These are phyloP conservation scores for Litsea cubeba DNA, from an alignment of 164 flowering plant genomes.

Conservation along the genomic window DNA sequence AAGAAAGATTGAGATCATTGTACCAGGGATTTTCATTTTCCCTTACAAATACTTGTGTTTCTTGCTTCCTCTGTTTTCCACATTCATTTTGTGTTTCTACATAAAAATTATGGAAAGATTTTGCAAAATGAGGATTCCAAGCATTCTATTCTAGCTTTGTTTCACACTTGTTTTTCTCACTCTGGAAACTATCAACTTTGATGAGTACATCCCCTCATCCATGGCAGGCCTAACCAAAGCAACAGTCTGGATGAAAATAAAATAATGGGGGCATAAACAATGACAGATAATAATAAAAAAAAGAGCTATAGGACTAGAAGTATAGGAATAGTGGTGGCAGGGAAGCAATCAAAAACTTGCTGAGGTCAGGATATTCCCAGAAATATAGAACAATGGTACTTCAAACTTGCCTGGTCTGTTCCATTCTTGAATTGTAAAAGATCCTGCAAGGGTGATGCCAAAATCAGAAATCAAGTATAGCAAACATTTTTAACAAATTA, in stretches of 20 bases:
- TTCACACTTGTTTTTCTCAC: no score
- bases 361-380: background rate
- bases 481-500: background rate
- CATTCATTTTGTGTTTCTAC: no score
- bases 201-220: background rate
- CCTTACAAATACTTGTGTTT: no score
- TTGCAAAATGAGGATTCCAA: no score
- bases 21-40: no score
- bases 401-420: conserved; percentile 53
- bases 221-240: background rate
- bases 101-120: no score
- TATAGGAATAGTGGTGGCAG: background rate
- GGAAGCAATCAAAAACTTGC: background rate
- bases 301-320: background rate
- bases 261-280: background rate
- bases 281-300: background rate
- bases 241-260: background rate
- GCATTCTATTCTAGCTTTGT: no score
- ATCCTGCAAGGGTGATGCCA: conserved; percentile 52
- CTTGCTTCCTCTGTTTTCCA: no score
- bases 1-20: no score
- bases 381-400: background rate
- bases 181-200: no score
- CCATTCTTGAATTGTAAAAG: conserved; percentile 57
- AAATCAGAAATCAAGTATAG: background rate